Evolutionary conservation across 2,329 filamentous ascomycete species (phyloP), one percentile per base, ranked within the genome.

Genomic region (Pezicula carpinea): DNA sequence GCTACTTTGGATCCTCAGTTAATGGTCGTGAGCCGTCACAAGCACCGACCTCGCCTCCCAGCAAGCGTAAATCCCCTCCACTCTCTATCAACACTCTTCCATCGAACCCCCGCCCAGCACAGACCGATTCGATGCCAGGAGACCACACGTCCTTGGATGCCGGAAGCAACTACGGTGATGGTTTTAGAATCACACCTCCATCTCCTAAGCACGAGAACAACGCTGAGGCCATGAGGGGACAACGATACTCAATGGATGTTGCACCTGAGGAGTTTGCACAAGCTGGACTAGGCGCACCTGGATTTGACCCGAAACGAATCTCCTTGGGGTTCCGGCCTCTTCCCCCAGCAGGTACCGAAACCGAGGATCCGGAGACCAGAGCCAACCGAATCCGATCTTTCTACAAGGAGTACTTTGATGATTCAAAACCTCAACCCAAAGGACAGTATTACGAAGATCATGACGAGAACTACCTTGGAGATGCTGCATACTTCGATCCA

Each of bases 381-480:
- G 93, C 93, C 54, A 97, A 96, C 73, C 84, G 93, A 49, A 99
- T 99, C 57, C 82, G 93, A 65, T 99, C 93, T 4, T 99, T 99
- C 73, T 99, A 99, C 74, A 96, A 96, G 72, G 93, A 99, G 65
- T 99, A 99, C 71, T 99, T 99, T 59, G 93, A 97, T 56, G 92
- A 96, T 35, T 81, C 75, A 49, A 87, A 82, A 63, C 62, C 62
- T 35, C 59, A 55, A 14, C 60, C 60, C 39, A 46, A 56, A n/a
- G 64, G 62, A 14, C 64, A 74, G 46, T 87, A 91, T 66, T 84
- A 87, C 52, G 87, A 91, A 59, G 87, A 92, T 58, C 88, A 89
- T 60, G 82, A 86, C 49, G 71, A 79, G 17, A 79, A 82, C 53
- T 89, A 86, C 62, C 73, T 83, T 39, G 80, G 76, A n/a, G 85